Conservation (phyloP, 306 rosid species). For the Arachis stenosperma region DNA sequence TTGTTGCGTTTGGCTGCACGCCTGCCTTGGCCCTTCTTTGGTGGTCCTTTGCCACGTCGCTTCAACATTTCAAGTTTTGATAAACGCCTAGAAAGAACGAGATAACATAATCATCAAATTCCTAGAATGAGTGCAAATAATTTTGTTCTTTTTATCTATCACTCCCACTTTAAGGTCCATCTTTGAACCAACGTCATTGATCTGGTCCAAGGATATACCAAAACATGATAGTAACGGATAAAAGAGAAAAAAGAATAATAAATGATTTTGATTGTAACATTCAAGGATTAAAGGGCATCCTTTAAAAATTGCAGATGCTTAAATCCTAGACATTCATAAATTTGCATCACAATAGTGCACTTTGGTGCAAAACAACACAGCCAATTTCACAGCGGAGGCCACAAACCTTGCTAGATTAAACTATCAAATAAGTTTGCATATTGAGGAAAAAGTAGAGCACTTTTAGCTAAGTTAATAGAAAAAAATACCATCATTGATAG, state of each 20-base stretch:
- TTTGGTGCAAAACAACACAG: conserved; percentile 26
- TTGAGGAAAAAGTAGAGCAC: conserved; percentile 2
- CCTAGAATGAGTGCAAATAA: conserved; percentile 14
- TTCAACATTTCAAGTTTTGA: conserved; percentile 90
- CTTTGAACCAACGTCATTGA: too few relatives aligned
- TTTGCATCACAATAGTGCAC: conserved; percentile 13
- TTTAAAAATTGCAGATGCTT: conserved; percentile 23
- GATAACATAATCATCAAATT: conserved; percentile 19
- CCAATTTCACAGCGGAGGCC: conserved; percentile 28
- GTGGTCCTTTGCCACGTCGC: conserved; percentile 93
- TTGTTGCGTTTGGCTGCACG: conserved; percentile 84
- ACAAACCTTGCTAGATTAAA: background rate
- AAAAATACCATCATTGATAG: background rate
- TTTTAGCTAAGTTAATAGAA: background rate
- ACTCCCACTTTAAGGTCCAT: too few relatives aligned
- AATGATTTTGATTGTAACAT: conserved; percentile 5
- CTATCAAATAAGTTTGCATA: conserved; percentile 18
- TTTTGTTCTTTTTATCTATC: background rate
- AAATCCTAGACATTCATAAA: conserved; percentile 2
- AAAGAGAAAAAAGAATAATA: background rate
- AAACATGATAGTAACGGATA: too few relatives aligned
- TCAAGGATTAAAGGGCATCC: background rate
- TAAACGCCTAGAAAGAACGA: conserved; percentile 60
- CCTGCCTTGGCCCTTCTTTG: conserved; percentile 89
- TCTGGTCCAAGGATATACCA: too few relatives aligned